phyloP scores from a whole-genome alignment of 495 filamentous ascomycete species.

The Penicillium parvum region DNA sequence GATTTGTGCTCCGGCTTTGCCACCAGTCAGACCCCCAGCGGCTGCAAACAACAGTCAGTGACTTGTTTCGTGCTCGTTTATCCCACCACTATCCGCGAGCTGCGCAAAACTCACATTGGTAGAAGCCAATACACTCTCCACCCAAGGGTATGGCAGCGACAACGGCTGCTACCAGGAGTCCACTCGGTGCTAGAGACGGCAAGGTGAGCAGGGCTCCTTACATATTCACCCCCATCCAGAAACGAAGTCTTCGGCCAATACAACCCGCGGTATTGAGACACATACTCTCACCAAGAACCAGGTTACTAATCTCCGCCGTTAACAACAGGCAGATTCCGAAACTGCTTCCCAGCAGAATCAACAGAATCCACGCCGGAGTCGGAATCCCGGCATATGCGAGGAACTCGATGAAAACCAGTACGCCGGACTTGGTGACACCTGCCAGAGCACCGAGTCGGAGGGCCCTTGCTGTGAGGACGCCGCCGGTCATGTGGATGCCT shows the following conservation, averaged over 20 bases:
- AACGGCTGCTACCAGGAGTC: constrained; percentile 13
- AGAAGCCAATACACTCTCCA: constrained; percentile 15
- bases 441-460: constrained; percentile 13
- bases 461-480: constrained; percentile 8
- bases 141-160: constrained; percentile 15
- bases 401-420: constrained; percentile 12
- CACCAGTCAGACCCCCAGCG: constrained; percentile 7
- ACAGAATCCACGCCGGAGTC: constrained; percentile 9
- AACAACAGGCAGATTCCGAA: constrained; percentile 16
- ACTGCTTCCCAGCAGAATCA: constrained; percentile 12
- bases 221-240: neutral
- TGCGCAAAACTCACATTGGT: constrained; percentile 5
- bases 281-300: constrained; percentile 17
- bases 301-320: constrained; percentile 14
- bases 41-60: neutral
- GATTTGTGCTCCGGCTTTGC: constrained; percentile 3
- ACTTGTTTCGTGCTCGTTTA: too few species aligned
- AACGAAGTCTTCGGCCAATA: neutral
- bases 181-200: constrained; percentile 7
- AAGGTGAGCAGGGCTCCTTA: neutral
- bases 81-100: neutral
- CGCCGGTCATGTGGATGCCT: constrained; percentile 13
- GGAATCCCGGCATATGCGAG: constrained; percentile 10
- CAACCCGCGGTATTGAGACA: too few species aligned
- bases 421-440: constrained; percentile 13